phyloP scores from a whole-genome alignment of 306 rosid genomes.

The Sicyos edulis region DNA sequence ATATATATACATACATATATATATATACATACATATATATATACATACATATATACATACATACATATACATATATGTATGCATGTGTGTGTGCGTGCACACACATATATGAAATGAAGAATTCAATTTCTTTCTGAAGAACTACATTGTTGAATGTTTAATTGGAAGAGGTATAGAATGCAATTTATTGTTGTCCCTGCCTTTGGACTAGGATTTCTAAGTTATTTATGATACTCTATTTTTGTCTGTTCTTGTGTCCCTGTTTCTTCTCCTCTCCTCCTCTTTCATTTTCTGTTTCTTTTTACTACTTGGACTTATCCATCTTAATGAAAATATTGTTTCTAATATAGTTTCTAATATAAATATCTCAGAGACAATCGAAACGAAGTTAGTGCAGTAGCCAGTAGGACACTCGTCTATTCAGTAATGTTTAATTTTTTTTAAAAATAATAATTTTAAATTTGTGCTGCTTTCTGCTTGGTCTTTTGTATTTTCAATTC shows the following conservation, averaged over 20 bases:
- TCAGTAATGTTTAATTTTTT: neutral
- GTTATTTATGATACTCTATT: neutral
- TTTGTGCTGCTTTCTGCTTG: neutral
- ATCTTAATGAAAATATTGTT: slow-evolving; percentile 7
- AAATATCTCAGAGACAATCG: neutral
- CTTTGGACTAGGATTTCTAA: slow-evolving; percentile 1
- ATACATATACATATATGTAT: neutral
- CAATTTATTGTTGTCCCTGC: neutral
- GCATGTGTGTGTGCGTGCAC: neutral
- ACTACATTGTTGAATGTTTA: neutral
- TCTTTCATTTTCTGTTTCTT: neutral
- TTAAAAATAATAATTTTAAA: neutral
- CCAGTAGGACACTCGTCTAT: neutral
- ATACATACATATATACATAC: too few relatives aligned
- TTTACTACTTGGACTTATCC: neutral
- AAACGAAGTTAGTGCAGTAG: neutral
- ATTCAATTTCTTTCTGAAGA: neutral
- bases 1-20: too few relatives aligned
- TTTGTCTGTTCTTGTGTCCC: neutral
- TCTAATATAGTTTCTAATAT: neutral
- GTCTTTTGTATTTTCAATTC: slow-evolving; percentile 17
- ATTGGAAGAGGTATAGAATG: neutral
- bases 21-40: neutral
- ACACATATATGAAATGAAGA: neutral
- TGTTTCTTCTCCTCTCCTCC: neutral